Conservation (phyloP, 2,329 filamentous ascomycete genomes). For the Diaporthe humulicola region DNA sequence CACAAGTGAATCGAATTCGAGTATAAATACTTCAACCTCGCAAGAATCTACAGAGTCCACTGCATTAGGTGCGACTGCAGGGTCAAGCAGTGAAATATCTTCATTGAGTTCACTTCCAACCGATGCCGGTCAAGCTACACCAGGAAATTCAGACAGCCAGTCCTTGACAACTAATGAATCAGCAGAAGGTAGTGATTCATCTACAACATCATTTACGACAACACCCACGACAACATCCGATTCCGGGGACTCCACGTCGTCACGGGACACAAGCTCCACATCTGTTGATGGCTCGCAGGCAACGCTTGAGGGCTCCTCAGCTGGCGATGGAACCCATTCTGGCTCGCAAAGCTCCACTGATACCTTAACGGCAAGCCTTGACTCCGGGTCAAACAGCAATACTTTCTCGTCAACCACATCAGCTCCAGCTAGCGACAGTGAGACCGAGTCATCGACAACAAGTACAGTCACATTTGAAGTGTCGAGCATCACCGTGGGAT, state of each 20-base stretch:
- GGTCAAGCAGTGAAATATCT: not conserved
- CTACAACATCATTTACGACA: not conserved
- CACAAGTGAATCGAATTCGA: not conserved
- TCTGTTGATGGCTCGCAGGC: no score
- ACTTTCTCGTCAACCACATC: not conserved
- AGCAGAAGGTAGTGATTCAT: not conserved
- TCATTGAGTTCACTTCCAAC: not conserved
- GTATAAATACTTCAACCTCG: not conserved
- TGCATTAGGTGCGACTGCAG: no score
- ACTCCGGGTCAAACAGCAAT: not conserved
- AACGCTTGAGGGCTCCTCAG: not conserved
- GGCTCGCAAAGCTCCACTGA: not conserved
- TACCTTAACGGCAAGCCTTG: not conserved
- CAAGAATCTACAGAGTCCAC: not conserved
- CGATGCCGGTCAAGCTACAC: not conserved
- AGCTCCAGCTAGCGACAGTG: not conserved
- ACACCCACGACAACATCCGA: no score
- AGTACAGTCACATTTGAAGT: not conserved
- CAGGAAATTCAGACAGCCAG: no score
- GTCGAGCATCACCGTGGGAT: not conserved
- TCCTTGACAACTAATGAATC: not conserved
- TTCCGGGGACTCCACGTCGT: not conserved
- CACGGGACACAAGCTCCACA: not conserved
- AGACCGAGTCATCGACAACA: not conserved
- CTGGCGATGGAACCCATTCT: not conserved